phyloP scores from a whole-genome alignment of 1,284 basidiomycete genomes.

The Ceratobasidium sp. region DNA sequence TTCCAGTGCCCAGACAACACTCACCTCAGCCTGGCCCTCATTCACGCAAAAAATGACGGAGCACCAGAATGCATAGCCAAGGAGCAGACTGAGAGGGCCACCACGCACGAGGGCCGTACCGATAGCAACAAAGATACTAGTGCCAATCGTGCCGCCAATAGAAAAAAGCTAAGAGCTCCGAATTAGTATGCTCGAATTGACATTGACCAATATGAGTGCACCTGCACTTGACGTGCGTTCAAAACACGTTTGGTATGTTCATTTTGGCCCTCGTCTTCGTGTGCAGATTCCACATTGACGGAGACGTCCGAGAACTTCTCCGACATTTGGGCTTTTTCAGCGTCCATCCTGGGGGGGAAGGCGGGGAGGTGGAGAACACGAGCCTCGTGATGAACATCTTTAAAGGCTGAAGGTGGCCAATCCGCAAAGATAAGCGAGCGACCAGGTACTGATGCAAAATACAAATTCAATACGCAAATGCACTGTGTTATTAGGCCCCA shows the following conservation, averaged over 20 bases:
- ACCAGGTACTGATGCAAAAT: constrained; percentile 7
- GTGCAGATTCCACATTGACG: constrained; percentile 2
- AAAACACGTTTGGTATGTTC: constrained; percentile 34
- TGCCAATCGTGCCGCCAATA: constrained; percentile 31
- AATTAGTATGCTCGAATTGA: background rate
- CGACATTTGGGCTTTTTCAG: constrained; percentile 13
- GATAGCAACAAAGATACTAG: constrained; percentile 33
- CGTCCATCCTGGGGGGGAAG: constrained; percentile 17
- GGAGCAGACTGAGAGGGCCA: constrained; percentile 27
- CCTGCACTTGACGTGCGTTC: constrained; percentile 34
- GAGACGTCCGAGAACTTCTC: constrained; percentile 18
- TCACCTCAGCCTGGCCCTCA: constrained; percentile 37
- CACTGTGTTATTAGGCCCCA: background rate
- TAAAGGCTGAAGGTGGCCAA: background rate
- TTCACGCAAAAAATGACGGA: constrained; percentile 37
- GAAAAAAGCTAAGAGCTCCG: constrained; percentile 26
- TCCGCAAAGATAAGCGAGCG: constrained; percentile 9
- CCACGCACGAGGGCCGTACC: constrained; percentile 18
- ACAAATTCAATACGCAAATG: background rate
- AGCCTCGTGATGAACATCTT: constrained; percentile 1
- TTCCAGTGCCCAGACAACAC: background rate
- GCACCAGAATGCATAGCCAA: constrained; percentile 35
- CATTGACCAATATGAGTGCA: background rate
- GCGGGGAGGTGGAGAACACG: background rate
- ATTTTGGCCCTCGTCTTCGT: constrained; percentile 3